A percentile compares a stretch with the other conserved stretches of the same genome.
Conservation (phyloP, 768 basidiomycete species). For the Agaricus subrufescens region DNA sequence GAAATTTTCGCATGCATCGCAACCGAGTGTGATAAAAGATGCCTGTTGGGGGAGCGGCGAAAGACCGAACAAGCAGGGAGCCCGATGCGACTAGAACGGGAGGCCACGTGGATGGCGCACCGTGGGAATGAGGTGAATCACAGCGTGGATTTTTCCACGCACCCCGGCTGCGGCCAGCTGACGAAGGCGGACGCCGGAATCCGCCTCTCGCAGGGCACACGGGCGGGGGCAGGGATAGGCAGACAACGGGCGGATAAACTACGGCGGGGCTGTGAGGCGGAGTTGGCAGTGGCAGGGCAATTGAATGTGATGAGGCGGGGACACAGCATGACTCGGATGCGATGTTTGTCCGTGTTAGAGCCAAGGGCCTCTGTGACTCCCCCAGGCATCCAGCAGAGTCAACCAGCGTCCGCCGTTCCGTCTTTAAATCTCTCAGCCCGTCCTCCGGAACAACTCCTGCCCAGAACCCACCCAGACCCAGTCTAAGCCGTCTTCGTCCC, state of each 20-base stretch:
- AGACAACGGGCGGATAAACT: not conserved
- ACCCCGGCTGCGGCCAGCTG: not conserved
- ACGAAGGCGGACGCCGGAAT: too few relatives aligned
- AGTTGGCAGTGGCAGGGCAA: slow-evolving; percentile 17
- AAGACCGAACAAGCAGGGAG: not conserved
- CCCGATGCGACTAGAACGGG: too few relatives aligned
- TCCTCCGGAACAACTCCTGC: slow-evolving; percentile 4
- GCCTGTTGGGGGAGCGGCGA: not conserved
- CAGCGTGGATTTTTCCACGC: slow-evolving; percentile 5
- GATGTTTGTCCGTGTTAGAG: slow-evolving; percentile 6
- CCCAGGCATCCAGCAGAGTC: slow-evolving; percentile 1
- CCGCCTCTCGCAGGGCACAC: not conserved
- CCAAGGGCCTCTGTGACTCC: slow-evolving; percentile 11
- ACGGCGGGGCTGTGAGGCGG: slow-evolving; percentile 15
- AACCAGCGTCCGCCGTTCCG: not conserved
- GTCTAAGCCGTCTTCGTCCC: not conserved
- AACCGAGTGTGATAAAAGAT: too few relatives aligned
- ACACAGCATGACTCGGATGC: slow-evolving; percentile 10
- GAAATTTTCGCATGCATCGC: too few relatives aligned
- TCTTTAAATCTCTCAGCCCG: slow-evolving; percentile 3
- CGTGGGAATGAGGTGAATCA: not conserved
- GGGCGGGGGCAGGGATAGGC: not conserved
- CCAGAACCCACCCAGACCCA: not conserved
- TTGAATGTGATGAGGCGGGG: not conserved
- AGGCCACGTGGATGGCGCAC: not conserved